Base-by-base conservation (phyloP, 2,329 filamentous ascomycete genomes). In the Cercospora sojina region DNA sequence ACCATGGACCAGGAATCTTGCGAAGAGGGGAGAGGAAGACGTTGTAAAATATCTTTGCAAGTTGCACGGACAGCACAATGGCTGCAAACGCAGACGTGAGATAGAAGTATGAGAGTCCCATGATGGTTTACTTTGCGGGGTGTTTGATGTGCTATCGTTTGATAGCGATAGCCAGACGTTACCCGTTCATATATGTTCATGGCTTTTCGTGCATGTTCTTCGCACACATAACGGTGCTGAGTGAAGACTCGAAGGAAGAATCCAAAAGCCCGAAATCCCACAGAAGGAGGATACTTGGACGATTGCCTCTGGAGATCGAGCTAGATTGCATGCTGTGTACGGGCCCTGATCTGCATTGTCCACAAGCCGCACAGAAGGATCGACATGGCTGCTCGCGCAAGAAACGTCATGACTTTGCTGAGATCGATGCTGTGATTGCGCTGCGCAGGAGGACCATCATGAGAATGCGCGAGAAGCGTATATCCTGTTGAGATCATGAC, bases 1-100 rank as follows among this genome's bases (percentile, higher is more conserved):
- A 66, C 66, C 66, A 68, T 29, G 66, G 66, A 4, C 66, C 66
- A 5, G 66, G 66, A 12, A 68, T 64, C 13, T 60, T 56, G 32
- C 66, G 51, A 0, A 68, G 60, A 12, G 66, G 66, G 20, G 67
- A 69, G 5, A 67, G 35, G 32, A 56, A 51, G 5, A 64, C 49
- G n/a, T 61, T 66, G 35, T 68, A 66, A 18, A 61, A 35, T 38
- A 59, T n/a, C 59, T 63, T 31, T 16, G 31, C 29, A 57, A 53
- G 23, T 25, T 53, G 47, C 23, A 25, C 23, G 23, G 12, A 53
- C 23, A 53, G 47, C 6, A 27, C 47, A 53, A 27, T 53, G 20
- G 47, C 47, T 27, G 47, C 20, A 7, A 53, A 27, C n/a, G 47
- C 47, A 53, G 47, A 53, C 8, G 16, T 53, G 13, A 27, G 47